Conservation (phyloP, 169 alveolate species). For the Cryptosporidium sp. region DNA sequence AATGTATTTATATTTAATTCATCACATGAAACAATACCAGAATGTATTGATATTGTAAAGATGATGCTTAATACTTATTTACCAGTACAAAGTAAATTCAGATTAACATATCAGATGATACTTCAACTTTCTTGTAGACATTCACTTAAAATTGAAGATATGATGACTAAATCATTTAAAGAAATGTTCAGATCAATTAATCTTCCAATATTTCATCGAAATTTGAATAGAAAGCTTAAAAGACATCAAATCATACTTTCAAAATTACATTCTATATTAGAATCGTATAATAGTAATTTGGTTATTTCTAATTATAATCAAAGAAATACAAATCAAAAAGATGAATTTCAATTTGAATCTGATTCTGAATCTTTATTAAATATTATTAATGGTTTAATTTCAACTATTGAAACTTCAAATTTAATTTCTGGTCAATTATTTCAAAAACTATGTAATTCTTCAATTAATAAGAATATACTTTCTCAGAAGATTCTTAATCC, state of each 20-base stretch:
- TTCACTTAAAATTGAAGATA: slow-evolving; percentile 85
- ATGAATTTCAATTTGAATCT: background rate
- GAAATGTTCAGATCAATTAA: slow-evolving; percentile 86
- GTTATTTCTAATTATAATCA: background rate
- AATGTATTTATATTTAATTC: slow-evolving; percentile 90
- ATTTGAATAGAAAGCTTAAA: slow-evolving; percentile 78
- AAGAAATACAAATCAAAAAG: background rate
- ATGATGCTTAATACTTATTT: slow-evolving; percentile 89
- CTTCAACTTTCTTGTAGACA: slow-evolving; percentile 86
- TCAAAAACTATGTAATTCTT: slow-evolving; percentile 6
- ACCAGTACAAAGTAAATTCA: slow-evolving; percentile 90
- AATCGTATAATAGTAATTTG: background rate
- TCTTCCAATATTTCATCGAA: slow-evolving; percentile 82
- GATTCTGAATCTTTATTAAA: background rate
- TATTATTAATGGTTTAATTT: background rate
- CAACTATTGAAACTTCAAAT: background rate
- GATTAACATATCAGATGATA: slow-evolving; percentile 91
- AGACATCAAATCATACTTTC: slow-evolving; percentile 34
- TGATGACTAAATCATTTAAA: slow-evolving; percentile 88
- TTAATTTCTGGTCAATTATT: slow-evolving; percentile 2
- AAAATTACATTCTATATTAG: background rate
- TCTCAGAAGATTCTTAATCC: slow-evolving; percentile 42
- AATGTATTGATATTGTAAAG: slow-evolving; percentile 86
- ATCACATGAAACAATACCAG: slow-evolving; percentile 90
- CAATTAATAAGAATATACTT: slow-evolving; percentile 27